Evolutionary conservation across 768 basidiomycete species (phyloP).

Genomic region (Tricholoma furcatifolium): DNA sequence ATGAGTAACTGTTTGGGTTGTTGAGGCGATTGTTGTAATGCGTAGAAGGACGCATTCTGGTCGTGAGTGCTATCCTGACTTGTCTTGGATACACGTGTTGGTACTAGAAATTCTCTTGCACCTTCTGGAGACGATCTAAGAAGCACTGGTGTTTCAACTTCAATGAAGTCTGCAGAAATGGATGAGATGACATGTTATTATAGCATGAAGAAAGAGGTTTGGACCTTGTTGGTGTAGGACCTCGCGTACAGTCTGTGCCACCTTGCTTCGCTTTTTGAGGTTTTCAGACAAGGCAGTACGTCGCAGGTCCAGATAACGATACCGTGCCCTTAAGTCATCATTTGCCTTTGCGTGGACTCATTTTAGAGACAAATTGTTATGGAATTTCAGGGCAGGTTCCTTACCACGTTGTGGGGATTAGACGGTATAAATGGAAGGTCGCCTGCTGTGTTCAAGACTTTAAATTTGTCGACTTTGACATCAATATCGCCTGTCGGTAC

Average conservation of each 20-base stretch:
- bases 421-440: constrained; percentile 85
- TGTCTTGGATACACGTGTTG: constrained; percentile 54
- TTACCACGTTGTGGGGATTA: constrained; percentile 70
- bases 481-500: constrained; percentile 75
- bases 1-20: constrained; percentile 94
- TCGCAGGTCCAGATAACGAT: constrained; percentile 88
- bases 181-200: constrained; percentile 10
- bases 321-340: constrained; percentile 81
- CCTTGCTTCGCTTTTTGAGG: constrained; percentile 76
- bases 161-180: constrained; percentile 67
- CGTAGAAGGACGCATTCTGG: constrained; percentile 64
- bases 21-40: constrained; percentile 92
- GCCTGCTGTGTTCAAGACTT: constrained; percentile 78
- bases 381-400: constrained; percentile 22
- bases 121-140: constrained; percentile 93
- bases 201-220: constrained; percentile 2
- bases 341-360: constrained; percentile 54
- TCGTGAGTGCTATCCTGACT: constrained; percentile 16
- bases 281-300: constrained; percentile 72
- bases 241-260: constrained; percentile 76
- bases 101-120: constrained; percentile 91
- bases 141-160: constrained; percentile 91
- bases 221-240: constrained; percentile 73
- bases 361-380: background rate
- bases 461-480: constrained; percentile 67